Evolutionary conservation across 2,329 filamentous ascomycete species (phyloP).

Genomic region (Pseudocercospora fuligena): DNA sequence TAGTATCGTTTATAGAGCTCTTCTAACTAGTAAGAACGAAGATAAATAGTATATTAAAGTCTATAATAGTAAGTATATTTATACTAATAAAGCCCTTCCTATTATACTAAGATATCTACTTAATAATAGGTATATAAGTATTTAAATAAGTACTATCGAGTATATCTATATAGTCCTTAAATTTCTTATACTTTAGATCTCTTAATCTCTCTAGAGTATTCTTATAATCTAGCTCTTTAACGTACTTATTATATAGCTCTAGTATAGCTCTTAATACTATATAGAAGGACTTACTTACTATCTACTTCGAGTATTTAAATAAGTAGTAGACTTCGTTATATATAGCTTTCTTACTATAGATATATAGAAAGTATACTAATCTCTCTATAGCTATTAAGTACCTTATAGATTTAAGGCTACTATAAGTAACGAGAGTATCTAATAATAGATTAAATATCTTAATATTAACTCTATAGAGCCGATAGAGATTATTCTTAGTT

Average conservation of each 20-base stretch:
- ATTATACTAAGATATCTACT: neutral
- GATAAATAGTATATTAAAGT: too few relatives aligned
- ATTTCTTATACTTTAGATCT: neutral
- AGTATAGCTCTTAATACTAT: neutral
- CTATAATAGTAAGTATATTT: too few relatives aligned
- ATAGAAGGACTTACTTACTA: neutral
- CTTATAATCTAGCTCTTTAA: neutral
- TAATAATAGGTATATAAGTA: neutral
- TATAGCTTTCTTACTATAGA: neutral
- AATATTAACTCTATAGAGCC: too few relatives aligned
- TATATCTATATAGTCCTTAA: neutral
- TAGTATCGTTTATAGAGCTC: too few relatives aligned
- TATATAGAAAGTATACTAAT: too few relatives aligned
- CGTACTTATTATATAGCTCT: neutral
- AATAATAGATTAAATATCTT: too few relatives aligned
- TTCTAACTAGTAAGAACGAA: too few relatives aligned
- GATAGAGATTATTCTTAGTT: too few relatives aligned
- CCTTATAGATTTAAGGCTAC: too few relatives aligned
- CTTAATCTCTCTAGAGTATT: neutral
- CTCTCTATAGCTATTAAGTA: too few relatives aligned
- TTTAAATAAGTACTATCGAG: neutral
- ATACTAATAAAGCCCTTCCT: neutral
- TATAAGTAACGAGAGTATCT: too few relatives aligned
- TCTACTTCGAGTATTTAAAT: neutral
- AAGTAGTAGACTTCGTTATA: neutral